Evolutionary conservation across 176 grass and related monocot species (phyloP).

Genomic region (Pontederia paniculata): DNA sequence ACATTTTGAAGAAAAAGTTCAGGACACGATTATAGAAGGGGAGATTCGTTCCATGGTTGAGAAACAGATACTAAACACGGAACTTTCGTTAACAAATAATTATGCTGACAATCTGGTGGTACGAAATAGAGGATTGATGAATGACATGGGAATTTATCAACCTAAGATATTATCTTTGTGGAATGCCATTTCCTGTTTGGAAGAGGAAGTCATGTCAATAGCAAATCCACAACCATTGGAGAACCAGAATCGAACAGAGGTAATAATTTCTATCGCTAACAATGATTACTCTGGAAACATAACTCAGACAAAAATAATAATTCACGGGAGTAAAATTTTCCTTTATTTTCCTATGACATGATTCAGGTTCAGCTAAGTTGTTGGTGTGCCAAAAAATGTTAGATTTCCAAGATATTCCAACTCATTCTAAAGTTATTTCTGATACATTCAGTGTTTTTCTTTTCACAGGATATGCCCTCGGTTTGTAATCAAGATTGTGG

Average conservation of each 20-base stretch:
- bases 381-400: neutral
- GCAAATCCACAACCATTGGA: neutral
- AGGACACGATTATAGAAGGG: conserved; percentile 37
- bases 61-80: conserved; percentile 37
- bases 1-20: conserved; percentile 54
- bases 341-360: neutral
- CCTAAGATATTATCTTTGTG: conserved; percentile 36
- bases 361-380: neutral
- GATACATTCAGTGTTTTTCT: conserved; percentile 1
- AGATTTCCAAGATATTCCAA: neutral
- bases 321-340: neutral
- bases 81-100: conserved; percentile 30
- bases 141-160: conserved; percentile 31
- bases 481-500: conserved; percentile 10
- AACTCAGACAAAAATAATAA: neutral
- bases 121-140: conserved; percentile 50
- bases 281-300: neutral
- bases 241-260: neutral
- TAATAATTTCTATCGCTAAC: neutral
- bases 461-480: conserved; percentile 32
- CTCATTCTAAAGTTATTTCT: neutral
- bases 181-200: conserved; percentile 43
- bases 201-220: conserved; percentile 25
- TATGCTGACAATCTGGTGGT: conserved; percentile 27
- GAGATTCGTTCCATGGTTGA: conserved; percentile 28